Conservation (phyloP, 2,329 filamentous ascomycete genomes). For the Teratosphaeria destructans region DNA sequence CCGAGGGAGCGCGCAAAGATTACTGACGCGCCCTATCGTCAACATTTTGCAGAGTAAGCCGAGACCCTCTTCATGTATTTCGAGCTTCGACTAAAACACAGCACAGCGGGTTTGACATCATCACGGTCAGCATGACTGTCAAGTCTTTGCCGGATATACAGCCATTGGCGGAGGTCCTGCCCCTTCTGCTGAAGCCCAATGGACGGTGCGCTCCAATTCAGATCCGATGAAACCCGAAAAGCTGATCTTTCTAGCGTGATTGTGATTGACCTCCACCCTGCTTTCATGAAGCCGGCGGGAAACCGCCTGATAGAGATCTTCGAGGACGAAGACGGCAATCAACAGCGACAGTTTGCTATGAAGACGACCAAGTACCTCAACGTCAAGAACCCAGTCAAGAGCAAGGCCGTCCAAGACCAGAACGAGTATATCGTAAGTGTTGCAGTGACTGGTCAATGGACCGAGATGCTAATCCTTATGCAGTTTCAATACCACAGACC, state of each 20-base stretch:
- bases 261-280: conserved; percentile 34
- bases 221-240: background rate
- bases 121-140: conserved; percentile 38
- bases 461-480: background rate
- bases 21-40: background rate
- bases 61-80: background rate
- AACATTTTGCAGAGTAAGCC: background rate
- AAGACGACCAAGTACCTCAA: conserved; percentile 34
- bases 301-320: conserved; percentile 31
- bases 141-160: conserved; percentile 39
- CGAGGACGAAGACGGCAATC: conserved; percentile 29
- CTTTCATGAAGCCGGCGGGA: conserved; percentile 39
- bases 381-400: conserved; percentile 28
- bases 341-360: conserved; percentile 27
- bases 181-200: conserved; percentile 30
- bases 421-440: conserved; percentile 14
- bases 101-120: conserved; percentile 31
- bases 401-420: conserved; percentile 26
- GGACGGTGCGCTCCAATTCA: conserved; percentile 12
- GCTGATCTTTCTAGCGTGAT: conserved; percentile 28
- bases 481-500: conserved; percentile 37
- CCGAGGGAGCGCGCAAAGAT: conserved; percentile 2
- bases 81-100: conserved; percentile 1
- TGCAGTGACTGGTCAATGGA: conserved; percentile 12
- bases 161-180: conserved; percentile 33